Percentiles rank a stretch among this genome's conserved stretches.
Conservation (phyloP, 2,329 filamentous ascomycete species). For the Pseudogymnoascus sp. region DNA sequence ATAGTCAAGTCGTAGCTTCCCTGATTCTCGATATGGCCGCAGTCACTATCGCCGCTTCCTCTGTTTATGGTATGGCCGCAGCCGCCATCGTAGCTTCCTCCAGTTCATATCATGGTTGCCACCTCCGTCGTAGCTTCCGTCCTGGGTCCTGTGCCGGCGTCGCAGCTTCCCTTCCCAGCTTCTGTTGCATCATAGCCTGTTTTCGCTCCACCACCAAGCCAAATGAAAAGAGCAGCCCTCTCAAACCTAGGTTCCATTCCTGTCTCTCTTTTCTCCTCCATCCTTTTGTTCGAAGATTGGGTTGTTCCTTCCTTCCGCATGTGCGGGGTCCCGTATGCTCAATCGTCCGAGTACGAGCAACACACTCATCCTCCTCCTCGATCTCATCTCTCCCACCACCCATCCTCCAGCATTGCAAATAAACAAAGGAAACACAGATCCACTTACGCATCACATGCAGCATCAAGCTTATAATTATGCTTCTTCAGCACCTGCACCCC, state of each 20-base stretch:
- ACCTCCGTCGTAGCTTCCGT: neutral
- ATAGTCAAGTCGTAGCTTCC: neutral
- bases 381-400: neutral
- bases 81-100: neutral
- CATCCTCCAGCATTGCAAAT: neutral
- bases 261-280: neutral
- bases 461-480: constrained; percentile 33
- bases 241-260: neutral
- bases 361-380: neutral
- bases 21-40: neutral
- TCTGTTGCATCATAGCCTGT: neutral
- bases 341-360: neutral
- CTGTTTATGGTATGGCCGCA: neutral
- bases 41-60: neutral
- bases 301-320: neutral
- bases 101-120: neutral
- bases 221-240: neutral
- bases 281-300: neutral
- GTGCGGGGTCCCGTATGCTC: neutral
- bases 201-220: neutral
- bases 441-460: constrained; percentile 36
- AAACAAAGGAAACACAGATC: constrained; percentile 14
- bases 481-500: constrained; percentile 31
- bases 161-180: neutral
- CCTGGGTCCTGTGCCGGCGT: neutral